Percentiles rank a stretch among this genome's conserved stretches.
Evolutionary conservation across 345 rosid genomes (phyloP).

Genomic region (Salix udensis): DNA sequence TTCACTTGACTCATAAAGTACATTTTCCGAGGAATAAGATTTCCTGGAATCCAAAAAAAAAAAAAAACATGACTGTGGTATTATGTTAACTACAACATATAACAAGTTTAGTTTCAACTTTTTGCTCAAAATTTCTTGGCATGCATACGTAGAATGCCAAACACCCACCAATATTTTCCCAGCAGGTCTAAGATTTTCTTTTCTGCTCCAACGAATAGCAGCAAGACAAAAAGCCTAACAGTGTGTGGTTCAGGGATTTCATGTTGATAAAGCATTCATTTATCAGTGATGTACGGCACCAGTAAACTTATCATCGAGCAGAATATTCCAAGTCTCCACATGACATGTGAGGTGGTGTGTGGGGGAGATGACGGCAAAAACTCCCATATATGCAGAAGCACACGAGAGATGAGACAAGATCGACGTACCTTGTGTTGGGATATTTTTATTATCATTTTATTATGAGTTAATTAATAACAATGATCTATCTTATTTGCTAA

Average conservation of each 20-base stretch:
- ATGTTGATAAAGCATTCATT: too few relatives aligned
- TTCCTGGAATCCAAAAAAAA: too few relatives aligned
- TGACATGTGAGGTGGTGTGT: neutral
- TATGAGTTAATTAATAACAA: too few relatives aligned
- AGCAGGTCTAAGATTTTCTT: neutral
- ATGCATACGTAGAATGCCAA: neutral
- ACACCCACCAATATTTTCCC: neutral
- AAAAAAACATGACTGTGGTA: neutral
- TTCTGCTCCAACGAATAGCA: neutral
- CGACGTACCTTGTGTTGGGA: too few relatives aligned
- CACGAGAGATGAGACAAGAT: too few relatives aligned
- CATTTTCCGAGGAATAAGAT: too few relatives aligned
- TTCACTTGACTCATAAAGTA: too few relatives aligned
- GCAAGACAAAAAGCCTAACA: neutral
- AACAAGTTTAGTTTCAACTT: neutral
- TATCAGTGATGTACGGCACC: neutral
- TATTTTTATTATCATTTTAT: too few relatives aligned
- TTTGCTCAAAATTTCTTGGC: neutral
- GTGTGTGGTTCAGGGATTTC: neutral
- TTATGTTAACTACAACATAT: neutral
- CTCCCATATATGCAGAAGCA: too few relatives aligned
- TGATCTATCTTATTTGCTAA: too few relatives aligned
- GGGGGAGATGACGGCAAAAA: neutral
- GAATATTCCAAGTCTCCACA: slow-evolving; percentile 20
- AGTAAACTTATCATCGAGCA: neutral